Evolutionary conservation across 495 filamentous ascomycete species (phyloP).

Genomic region (Halenospora varia): DNA sequence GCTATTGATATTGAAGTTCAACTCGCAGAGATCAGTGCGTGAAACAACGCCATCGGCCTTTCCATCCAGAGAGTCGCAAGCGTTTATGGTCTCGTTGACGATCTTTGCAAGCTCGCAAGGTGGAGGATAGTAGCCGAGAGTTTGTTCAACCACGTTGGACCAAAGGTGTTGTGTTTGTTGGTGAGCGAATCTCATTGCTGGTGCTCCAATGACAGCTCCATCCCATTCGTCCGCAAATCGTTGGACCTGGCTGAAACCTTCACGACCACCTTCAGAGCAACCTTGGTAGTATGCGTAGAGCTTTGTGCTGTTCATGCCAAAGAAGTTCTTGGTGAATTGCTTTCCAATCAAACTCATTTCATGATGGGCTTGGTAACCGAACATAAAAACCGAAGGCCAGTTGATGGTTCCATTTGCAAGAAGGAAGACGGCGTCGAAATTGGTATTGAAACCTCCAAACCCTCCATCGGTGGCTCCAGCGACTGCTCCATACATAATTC

Average conservation of each 20-base stretch:
- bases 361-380: conserved; percentile 39
- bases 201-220: conserved; percentile 45
- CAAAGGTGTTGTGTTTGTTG: conserved; percentile 49
- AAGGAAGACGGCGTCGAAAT: conserved; percentile 32
- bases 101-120: conserved; percentile 30
- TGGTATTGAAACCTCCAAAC: conserved; percentile 39
- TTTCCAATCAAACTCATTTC: conserved; percentile 36
- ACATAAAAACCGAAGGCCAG: conserved; percentile 41
- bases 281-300: conserved; percentile 42
- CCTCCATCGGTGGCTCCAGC: conserved; percentile 44
- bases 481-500: conserved; percentile 41
- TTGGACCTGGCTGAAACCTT: conserved; percentile 45
- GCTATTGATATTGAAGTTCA: conserved; percentile 39
- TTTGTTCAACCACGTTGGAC: conserved; percentile 39
- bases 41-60: conserved; percentile 44
- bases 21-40: conserved; percentile 47
- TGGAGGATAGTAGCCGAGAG: conserved; percentile 44
- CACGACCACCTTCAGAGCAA: conserved; percentile 43
- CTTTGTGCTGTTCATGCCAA: conserved; percentile 30
- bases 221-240: conserved; percentile 47
- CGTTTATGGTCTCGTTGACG: conserved; percentile 24
- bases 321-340: conserved; percentile 33
- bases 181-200: conserved; percentile 46
- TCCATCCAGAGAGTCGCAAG: conserved; percentile 38
- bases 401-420: conserved; percentile 40